Conservation (phyloP, 257 asterid species). For the Paulownia fortunei region DNA sequence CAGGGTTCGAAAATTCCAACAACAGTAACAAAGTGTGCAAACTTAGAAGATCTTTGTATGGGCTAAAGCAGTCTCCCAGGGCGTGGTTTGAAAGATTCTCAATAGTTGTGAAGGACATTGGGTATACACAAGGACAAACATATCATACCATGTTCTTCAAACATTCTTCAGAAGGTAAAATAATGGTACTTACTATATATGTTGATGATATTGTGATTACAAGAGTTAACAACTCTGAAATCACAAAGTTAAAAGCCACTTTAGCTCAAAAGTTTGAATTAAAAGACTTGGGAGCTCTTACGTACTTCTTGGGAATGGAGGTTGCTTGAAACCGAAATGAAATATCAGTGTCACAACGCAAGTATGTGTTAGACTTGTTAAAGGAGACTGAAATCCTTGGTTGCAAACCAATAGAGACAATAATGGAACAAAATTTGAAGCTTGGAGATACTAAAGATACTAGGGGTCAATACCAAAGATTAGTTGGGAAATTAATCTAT, state of each 20-base stretch:
- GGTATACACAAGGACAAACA: too few relatives aligned
- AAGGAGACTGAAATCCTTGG: background rate
- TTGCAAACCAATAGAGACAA: background rate
- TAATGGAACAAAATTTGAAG: background rate
- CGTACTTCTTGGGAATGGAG: background rate
- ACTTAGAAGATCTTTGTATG: background rate
- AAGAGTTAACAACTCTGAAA: too few relatives aligned
- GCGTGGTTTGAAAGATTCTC: slow-evolving; percentile 12
- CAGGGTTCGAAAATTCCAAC: background rate
- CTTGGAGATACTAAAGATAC: background rate
- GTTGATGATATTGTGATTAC: too few relatives aligned
- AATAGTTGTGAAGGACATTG: too few relatives aligned
- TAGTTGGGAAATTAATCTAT: background rate
- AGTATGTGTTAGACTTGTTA: background rate
- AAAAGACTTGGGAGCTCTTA: too few relatives aligned
- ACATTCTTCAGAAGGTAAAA: too few relatives aligned
- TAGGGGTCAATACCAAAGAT: background rate
- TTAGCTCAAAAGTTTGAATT: background rate
- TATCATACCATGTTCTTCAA: too few relatives aligned
- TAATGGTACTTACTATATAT: too few relatives aligned
- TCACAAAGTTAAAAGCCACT: background rate
- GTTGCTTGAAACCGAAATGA: background rate
- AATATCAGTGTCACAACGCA: background rate
- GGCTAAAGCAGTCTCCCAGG: background rate
- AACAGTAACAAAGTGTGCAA: background rate